phyloP scores from a whole-genome alignment of 73 alveolate species.

The Stentor roeselii region DNA sequence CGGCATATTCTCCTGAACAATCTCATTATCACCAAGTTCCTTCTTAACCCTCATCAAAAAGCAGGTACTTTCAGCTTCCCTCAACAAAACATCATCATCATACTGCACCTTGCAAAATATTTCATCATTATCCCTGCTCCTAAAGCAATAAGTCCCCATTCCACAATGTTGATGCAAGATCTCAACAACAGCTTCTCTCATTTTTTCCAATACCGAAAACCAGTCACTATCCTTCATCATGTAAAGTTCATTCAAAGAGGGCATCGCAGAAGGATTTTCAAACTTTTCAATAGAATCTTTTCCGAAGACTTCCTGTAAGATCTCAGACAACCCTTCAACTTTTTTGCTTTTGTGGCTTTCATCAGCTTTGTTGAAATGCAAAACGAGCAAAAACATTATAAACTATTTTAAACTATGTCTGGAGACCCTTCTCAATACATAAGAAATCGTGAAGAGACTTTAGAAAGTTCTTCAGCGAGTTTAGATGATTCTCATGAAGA shows the following conservation, averaged over 20 bases:
- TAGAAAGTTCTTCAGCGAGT: not conserved
- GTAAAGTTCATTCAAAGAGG: not conserved
- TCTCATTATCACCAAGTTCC: not conserved
- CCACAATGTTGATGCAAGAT: slow-evolving; percentile 14
- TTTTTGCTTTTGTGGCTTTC: not conserved
- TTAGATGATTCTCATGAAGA: slow-evolving; percentile 20
- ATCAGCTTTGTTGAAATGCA: slow-evolving; percentile 8
- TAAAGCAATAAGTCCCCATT: slow-evolving; percentile 1
- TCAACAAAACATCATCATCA: not conserved
- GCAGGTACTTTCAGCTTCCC: not conserved
- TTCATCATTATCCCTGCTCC: slow-evolving; percentile 14
- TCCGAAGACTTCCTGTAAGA: not conserved
- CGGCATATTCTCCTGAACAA: not conserved
- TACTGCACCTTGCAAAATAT: slow-evolving; percentile 8
- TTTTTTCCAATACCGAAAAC: not conserved
- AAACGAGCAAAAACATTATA: slow-evolving; percentile 19
- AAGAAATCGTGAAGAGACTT: slow-evolving; percentile 23
- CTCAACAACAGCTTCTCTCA: not conserved
- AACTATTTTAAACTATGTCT: no score
- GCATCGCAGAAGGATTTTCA: not conserved
- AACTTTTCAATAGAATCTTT: not conserved
- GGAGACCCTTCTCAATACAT: no score
- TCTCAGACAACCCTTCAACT: not conserved
- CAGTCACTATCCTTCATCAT: not conserved
- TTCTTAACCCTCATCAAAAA: not conserved